A percentile compares a stretch with the other conserved stretches of the same genome.
Evolutionary conservation across 2,329 filamentous ascomycete species (phyloP).

Genomic region (Hirsutella minnesotensis): DNA sequence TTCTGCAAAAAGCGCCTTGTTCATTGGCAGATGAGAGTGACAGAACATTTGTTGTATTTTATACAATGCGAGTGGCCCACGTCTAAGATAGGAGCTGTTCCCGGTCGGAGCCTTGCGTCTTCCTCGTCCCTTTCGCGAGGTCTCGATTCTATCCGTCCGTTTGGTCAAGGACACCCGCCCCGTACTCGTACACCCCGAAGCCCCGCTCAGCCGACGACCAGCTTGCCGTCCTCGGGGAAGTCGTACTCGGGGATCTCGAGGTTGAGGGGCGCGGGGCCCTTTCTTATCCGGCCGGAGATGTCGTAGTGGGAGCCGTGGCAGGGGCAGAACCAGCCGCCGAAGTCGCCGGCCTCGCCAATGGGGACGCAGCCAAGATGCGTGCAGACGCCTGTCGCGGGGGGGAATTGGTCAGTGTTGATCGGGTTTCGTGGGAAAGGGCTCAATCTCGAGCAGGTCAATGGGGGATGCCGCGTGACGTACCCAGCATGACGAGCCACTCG

Average conservation of each 20-base stretch:
- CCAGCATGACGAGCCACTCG: slow-evolving; percentile 98
- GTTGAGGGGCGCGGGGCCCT: slow-evolving; percentile 93
- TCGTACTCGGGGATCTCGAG: slow-evolving; percentile 88
- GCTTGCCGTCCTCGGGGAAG: slow-evolving; percentile 79
- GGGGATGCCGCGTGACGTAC: too few relatives aligned
- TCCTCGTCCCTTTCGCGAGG: slow-evolving; percentile 1
- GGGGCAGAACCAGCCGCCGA: slow-evolving; percentile 98
- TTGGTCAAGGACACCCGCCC: background rate
- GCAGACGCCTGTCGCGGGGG: slow-evolving; percentile 92
- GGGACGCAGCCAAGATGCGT: slow-evolving; percentile 98
- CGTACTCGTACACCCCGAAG: slow-evolving; percentile 10
- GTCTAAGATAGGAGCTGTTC: slow-evolving; percentile 20
- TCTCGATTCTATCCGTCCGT: slow-evolving; percentile 8
- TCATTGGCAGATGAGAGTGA: too few relatives aligned
- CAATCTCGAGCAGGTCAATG: too few relatives aligned
- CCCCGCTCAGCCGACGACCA: slow-evolving; percentile 75
- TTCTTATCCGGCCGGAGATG: slow-evolving; percentile 96
- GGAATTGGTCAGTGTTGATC: too few relatives aligned
- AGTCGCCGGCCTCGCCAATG: slow-evolving; percentile 97
- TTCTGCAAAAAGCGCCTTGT: too few relatives aligned
- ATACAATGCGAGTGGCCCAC: slow-evolving; percentile 24
- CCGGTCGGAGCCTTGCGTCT: slow-evolving; percentile 8
- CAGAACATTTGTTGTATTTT: slow-evolving; percentile 14
- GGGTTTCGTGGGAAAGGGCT: slow-evolving; percentile 2
- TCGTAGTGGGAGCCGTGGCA: slow-evolving; percentile 99